Percentiles rank a stretch among this genome's conserved stretches.
phyloP scores from a whole-genome alignment of 2,329 filamentous ascomycete genomes.

The Macrophomina pseudophaseolina region DNA sequence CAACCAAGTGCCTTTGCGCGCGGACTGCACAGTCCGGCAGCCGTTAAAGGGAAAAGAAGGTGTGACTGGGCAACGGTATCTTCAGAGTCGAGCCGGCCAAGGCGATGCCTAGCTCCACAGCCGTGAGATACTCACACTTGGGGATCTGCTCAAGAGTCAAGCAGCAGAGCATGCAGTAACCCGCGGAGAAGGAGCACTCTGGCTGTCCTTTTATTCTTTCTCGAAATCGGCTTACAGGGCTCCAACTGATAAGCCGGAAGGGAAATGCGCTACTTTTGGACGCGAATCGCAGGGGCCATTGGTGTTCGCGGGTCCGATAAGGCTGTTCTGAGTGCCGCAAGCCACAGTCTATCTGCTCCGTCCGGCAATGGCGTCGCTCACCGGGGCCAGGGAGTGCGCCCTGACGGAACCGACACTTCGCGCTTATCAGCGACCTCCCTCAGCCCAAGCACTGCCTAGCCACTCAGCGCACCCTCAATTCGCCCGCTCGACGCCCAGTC shows the following conservation, averaged over 20 bases:
- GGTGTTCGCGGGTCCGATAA: constrained; percentile 4
- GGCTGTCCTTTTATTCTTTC: neutral
- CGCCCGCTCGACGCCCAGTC: neutral
- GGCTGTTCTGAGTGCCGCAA: neutral
- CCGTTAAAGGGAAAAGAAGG: neutral
- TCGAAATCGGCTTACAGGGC: constrained; percentile 10
- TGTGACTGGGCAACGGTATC: neutral
- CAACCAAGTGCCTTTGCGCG: neutral
- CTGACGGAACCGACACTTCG: neutral
- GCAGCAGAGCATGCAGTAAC: neutral
- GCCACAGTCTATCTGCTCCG: neutral
- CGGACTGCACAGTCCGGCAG: neutral
- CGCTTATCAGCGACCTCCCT: constrained; percentile 2
- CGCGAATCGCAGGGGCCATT: neutral
- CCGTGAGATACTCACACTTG: neutral
- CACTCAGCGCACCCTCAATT: constrained; percentile 4
- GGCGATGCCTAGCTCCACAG: neutral
- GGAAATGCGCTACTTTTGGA: constrained; percentile 6
- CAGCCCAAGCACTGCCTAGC: neutral
- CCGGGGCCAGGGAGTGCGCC: constrained; percentile 8
- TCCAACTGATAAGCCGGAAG: constrained; percentile 13
- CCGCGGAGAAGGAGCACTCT: constrained; percentile 26
- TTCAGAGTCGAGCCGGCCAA: neutral
- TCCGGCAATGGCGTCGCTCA: constrained; percentile 5
- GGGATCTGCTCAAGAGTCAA: neutral